Conservation (phyloP, 495 filamentous ascomycete species). For the Neurospora tetraspora region DNA sequence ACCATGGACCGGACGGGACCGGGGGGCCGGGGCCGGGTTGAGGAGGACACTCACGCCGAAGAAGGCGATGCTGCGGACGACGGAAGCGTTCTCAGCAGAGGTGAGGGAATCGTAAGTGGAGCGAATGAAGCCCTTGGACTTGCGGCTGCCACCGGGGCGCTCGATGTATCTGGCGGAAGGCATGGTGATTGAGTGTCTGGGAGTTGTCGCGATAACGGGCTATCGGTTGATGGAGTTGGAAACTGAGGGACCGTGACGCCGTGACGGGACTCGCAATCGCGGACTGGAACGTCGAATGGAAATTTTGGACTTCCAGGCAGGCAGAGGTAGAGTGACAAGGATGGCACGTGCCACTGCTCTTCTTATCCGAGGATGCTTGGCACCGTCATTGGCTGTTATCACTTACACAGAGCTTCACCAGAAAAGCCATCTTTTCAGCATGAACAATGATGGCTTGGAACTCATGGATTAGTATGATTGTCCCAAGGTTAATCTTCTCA, state of each 20-base stretch:
- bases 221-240: background rate
- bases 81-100: constrained; percentile 61
- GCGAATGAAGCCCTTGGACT: constrained; percentile 29
- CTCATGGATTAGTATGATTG: too few relatives aligned
- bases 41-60: constrained; percentile 53
- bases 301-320: background rate
- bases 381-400: background rate
- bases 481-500: too few relatives aligned
- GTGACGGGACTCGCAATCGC: background rate
- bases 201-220: background rate
- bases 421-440: too few relatives aligned
- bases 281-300: background rate
- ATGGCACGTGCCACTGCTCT: background rate
- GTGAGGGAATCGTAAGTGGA: constrained; percentile 54
- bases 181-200: constrained; percentile 21
- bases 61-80: constrained; percentile 60
- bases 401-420: background rate
- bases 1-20: background rate
- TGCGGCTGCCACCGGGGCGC: constrained; percentile 12
- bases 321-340: background rate
- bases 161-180: constrained; percentile 26
- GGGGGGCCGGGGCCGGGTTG: background rate
- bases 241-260: background rate
- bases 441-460: too few relatives aligned
- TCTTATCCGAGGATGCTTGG: background rate